Conservation (phyloP, 352 stramenopile species). For the Phytophthora parvispora region DNA sequence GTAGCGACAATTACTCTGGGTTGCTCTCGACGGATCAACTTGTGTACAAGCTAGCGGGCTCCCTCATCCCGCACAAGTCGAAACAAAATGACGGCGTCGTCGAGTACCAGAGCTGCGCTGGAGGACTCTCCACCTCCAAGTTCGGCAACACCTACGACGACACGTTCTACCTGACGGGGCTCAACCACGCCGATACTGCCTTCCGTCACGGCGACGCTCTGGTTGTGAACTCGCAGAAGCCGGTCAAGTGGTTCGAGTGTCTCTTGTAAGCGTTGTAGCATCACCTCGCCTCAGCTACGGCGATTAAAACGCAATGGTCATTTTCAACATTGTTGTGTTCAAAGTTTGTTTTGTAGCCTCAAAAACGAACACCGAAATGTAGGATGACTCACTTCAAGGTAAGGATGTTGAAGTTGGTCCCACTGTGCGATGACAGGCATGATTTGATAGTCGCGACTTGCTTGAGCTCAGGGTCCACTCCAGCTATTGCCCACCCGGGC, state of each 20-base stretch:
- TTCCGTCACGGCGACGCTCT: conserved; percentile 49
- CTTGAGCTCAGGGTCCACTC: no score
- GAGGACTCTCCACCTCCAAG: conserved; percentile 25
- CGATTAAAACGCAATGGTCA: conserved; percentile 1
- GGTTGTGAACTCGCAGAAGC: conserved; percentile 37
- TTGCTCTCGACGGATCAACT: conserved; percentile 31
- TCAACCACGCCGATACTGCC: conserved; percentile 52
- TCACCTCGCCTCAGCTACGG: not conserved
- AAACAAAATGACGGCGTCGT: conserved; percentile 36
- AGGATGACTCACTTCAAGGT: not conserved
- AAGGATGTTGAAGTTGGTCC: not conserved
- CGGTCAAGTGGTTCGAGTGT: conserved; percentile 50
- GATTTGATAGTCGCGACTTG: no score
- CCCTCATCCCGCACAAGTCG: conserved; percentile 37
- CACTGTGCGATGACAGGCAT: no score
- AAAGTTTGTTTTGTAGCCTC: no score
- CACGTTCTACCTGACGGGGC: conserved; percentile 35
- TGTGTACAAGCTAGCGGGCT: conserved; percentile 24
- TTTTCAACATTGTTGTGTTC: no score
- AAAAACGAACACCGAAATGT: not conserved
- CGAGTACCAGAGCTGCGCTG: conserved; percentile 47
- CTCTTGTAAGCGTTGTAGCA: conserved; percentile 6
- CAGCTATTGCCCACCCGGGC: no score
- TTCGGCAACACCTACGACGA: conserved; percentile 35
- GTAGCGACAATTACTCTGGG: conserved; percentile 39